Base-by-base conservation (phyloP, 2,329 filamentous ascomycete species). In the Trematosphaeria pertusa region DNA sequence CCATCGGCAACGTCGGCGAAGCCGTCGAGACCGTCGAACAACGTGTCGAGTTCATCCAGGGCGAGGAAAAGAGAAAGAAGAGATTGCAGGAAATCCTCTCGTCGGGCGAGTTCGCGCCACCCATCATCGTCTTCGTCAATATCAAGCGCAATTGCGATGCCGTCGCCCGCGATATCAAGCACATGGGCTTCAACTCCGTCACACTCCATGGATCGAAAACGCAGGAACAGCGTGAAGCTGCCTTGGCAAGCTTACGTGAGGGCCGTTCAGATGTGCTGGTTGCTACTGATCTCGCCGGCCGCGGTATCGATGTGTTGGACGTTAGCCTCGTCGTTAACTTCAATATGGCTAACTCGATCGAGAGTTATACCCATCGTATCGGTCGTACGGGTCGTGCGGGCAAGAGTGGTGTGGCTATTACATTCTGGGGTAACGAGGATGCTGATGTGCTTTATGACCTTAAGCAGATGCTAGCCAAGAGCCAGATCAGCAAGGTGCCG, bases 71-170 rank as follows among this genome's bases (percentile, higher is more conserved):
- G 72, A 86, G 91, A 66, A 97, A 99, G 85, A 95, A 95, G 75
- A 88, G 94, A 2, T 85, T 99, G n/a, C 83, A 87, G 59, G 91
- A 97, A 64, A 94, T 99, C 50, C 84, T 99, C 30, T 79, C 82
- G 37, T 91, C 88, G 1, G 81, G 86, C 58, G 87, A 91, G 57
- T 97, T 92, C 74, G 80, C 83, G 6, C 84, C 93, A 7, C 94
- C 94, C 12, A 96, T 99, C 72, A 99, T 99, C 62, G 92, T 99
- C 55, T 99, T 99, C 71, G 94, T 99, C 83, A 99, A 99, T 74
- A 97, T 97, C 85, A 97, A 97, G 77, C 89, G 92, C 62, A 97
- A 97, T 77, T 97, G 93, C 77, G 94, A 99, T 71, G 89, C 91
- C 48, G 88, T 99, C 37, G 93, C 93, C 3, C 84, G 90, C 51